Evolutionary conservation across 345 rosid species (phyloP), one percentile per base, ranked within the genome.

Genomic region (Gossypium anomalum): DNA sequence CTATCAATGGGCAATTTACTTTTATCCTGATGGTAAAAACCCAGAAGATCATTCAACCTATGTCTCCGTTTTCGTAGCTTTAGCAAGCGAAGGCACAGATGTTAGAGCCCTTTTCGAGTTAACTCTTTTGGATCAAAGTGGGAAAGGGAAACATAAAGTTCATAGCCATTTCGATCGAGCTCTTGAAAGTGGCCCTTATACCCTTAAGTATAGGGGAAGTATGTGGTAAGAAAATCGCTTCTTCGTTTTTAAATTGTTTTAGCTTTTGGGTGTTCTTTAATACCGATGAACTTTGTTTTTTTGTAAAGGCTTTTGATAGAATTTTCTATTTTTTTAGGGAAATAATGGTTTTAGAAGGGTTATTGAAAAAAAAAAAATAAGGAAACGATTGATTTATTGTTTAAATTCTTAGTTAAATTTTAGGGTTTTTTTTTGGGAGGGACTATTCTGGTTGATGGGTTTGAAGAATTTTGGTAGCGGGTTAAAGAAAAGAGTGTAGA

Each of bases 11-110:
- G 95, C 97, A 16, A 92, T 94, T 75, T 92, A 90, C 80, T 92
- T 94, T 78, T 94, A 94, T 58, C 95, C 95, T 0, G 98, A 94
- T 62, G 98, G 98, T 1, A 94, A 92, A 80, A 92, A 92, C 63
- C 92, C 95, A 0, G 98, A 94, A 73, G 97, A 89, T 72, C 87
- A 85, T 76, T 88, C 97, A 2, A 78, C 87, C 3, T 94, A 92
- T 49, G 97, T 94, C 53, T 92, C 95, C 9, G 92, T 92, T 7
- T 94, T 94, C 78, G 93, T 94, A 29, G 97, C 97, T 17, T 87
- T 94, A 3, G 97, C 98, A 70, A 94, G 95, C 88, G 97, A 94
- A 51, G 97, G 97, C 34, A 88, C 93, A 71, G 97, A 94, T 77
- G 98, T 94, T 20, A 83, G 95, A 68, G 97, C 97, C 20, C 83